Evolutionary conservation across 805 yeast species (phyloP), one percentile per base, ranked within the genome.

Genomic region (Dipodascus geniculatus): DNA sequence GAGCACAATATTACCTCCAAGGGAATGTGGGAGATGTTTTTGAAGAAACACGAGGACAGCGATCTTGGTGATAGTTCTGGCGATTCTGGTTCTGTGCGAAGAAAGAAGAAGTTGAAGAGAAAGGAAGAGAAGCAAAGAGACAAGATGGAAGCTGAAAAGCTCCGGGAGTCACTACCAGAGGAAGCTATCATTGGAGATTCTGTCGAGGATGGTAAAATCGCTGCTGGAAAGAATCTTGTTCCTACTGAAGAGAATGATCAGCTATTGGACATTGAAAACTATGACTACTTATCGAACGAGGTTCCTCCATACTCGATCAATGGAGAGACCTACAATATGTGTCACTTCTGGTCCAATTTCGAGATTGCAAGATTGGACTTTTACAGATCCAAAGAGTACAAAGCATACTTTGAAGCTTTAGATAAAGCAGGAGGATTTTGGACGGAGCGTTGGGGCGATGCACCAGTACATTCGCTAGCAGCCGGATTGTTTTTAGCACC

Each of bases 361-460:
- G 97, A 90, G 67, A 89, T 91, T 60, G 96, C 96, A 2, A 72
- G 86, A 52, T 78, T 89, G 1, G 89, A 83, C 60, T 66, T 90
- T 19, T 90, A 87, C 73, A 73, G 77, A 48, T 79, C 85, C 22
- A 75, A 77, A 3, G 65, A 74, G 20, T 93, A 91, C 68, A 74
- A 79, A 51, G 73, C 73, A 23, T 90, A 82, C 65, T 87, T 87
- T 66, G 70, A 81, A 42, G 78, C 73, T 60, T 68, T 91, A 50
- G 97, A 93, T 54, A 51, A 67, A 4, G 71, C 81, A 2, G 87
- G 90, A 9, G 97, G 98, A 0, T 90, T 91, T 64, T 89, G 82
- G 75, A 76, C 78, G 53, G 96, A 93, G 66, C 72, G 99, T 63
- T 91, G 98, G 98, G 98, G 98, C 1, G 98, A 91, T 73, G 96